A percentile compares a stretch with the other conserved stretches of the same genome.
These are phyloP conservation scores for Boletus sp. DNA, from an alignment of 768 basidiomycete genomes.

Conservation along the genomic window DNA sequence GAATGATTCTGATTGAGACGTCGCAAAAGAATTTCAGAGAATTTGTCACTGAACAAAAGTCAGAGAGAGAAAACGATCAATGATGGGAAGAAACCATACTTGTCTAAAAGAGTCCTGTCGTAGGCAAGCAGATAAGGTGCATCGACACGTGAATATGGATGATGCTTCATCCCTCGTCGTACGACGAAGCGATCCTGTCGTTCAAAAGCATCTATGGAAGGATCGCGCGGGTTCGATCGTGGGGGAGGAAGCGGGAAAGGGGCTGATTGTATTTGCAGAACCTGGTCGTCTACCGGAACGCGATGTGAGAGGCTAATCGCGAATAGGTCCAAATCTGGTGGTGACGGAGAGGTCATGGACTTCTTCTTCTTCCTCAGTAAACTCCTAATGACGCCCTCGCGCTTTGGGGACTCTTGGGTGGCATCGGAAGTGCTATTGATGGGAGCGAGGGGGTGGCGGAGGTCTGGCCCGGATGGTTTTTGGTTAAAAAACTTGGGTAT, in stretches of 20 bases:
- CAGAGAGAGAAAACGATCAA: slow-evolving; percentile 7
- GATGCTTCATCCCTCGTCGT: slow-evolving; percentile 43
- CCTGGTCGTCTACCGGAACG: not conserved
- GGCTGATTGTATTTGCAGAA: not conserved
- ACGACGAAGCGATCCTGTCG: slow-evolving; percentile 21
- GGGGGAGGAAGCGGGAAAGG: not conserved
- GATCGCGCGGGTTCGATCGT: slow-evolving; percentile 3
- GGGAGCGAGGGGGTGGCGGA: slow-evolving; percentile 8
- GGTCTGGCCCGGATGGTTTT: slow-evolving; percentile 13
- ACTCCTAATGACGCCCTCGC: slow-evolving; percentile 16
- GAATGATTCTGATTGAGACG: slow-evolving; percentile 51
- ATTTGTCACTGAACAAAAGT: slow-evolving; percentile 50
- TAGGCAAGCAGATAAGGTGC: slow-evolving; percentile 69
- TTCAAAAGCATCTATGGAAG: slow-evolving; percentile 23
- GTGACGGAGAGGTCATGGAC: slow-evolving; percentile 7
- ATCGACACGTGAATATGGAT: slow-evolving; percentile 46
- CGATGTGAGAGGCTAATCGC: not conserved
- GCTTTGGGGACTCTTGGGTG: slow-evolving; percentile 17
- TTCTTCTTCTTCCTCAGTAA: slow-evolving; percentile 25
- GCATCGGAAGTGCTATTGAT: slow-evolving; percentile 1
- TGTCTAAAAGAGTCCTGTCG: slow-evolving; percentile 52
- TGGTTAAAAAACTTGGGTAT: slow-evolving; percentile 4
- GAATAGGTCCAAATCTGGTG: slow-evolving; percentile 10
- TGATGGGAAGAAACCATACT: slow-evolving; percentile 38
- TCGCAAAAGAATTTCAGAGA: slow-evolving; percentile 49